Percentiles rank a stretch among this genome's conserved stretches.
Conservation (phyloP, 345 rosid species). For the Dovyalis caffra region DNA sequence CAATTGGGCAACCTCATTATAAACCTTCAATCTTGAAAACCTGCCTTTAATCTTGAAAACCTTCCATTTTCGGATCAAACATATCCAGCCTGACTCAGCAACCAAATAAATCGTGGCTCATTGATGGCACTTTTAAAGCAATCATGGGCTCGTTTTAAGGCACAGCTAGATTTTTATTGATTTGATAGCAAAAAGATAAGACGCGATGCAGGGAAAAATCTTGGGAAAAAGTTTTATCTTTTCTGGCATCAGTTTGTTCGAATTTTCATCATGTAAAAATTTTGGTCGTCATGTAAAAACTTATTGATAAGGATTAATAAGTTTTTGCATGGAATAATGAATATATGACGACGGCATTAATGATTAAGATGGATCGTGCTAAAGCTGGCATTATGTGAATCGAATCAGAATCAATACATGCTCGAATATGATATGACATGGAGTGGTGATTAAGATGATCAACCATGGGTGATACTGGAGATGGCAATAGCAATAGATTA, state of each 20-base stretch:
- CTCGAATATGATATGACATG: too few species aligned
- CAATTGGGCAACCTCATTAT: not conserved
- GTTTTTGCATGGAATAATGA: too few species aligned
- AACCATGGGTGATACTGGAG: too few species aligned
- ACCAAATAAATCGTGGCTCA: not conserved
- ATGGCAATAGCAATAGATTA: too few species aligned
- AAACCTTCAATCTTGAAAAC: not conserved
- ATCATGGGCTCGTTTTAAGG: not conserved
- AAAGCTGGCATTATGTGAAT: too few species aligned
- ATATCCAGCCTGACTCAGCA: constrained; percentile 4
- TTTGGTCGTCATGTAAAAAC: not conserved
- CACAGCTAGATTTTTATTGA: not conserved
- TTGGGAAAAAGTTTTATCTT: too few species aligned
- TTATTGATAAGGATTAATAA: too few species aligned
- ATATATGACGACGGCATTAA: too few species aligned
- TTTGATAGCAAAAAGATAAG: not conserved
- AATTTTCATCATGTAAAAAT: not conserved
- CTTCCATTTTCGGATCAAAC: not conserved
- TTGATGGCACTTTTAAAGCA: not conserved
- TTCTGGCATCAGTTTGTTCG: too few species aligned
- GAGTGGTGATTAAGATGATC: too few species aligned
- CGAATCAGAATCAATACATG: too few species aligned
- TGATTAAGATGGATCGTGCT: too few species aligned
- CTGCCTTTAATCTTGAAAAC: not conserved
- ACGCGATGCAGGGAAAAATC: not conserved